Evolutionary conservation across 192 early-diverging fungal species (phyloP), one percentile per base, ranked within the genome.

Genomic region (Irineochytrium annulatum): DNA sequence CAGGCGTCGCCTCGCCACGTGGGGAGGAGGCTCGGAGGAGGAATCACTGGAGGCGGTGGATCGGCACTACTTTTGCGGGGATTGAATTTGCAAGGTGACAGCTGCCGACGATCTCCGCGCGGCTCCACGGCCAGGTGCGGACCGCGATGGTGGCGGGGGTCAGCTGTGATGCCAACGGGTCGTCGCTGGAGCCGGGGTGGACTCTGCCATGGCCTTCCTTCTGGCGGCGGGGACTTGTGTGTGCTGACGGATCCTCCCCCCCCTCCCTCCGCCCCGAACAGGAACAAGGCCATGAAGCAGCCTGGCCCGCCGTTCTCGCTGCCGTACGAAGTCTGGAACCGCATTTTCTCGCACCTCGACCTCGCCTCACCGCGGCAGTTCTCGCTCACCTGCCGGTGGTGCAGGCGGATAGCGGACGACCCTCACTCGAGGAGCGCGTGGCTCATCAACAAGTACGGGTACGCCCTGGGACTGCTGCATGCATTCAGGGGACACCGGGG

Each of bases 261-360:
- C 57, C 57, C 13, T 45, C 27, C 29, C 13, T 46, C 20, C 57
- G 43, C 26, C 57, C 57, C 3, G 29, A 59, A 5, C 22, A 30
- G 17, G 43, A 30, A 27, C n/a, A 20, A 11, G 57, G 14, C 16
- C 8, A n/a, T 19, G 35, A 60, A 16, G 46, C 43, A 16, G 29
- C 46, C 45, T 19, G 28, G 13, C n/a, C 31, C 27, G 16, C 32
- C 43, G 24, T 45, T 31, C 27, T 34, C 43, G 16, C 58, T 71
- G 2, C 74, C 74, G 8, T 54, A 39, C 49, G 69, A 71, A 59
- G 41, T 71, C 14, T 65, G 66, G 61, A 51, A 56, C 16, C 64
- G 66, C 14, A 56, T 76, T 29, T 76, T 76, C 35, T 59, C 54
- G 8, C 45, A 46, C 29, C 57, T 71, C 35, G 74, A 69, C 30